Evolutionary conservation across 805 yeast species (phyloP).

Genomic region (Candida odintsovae): DNA sequence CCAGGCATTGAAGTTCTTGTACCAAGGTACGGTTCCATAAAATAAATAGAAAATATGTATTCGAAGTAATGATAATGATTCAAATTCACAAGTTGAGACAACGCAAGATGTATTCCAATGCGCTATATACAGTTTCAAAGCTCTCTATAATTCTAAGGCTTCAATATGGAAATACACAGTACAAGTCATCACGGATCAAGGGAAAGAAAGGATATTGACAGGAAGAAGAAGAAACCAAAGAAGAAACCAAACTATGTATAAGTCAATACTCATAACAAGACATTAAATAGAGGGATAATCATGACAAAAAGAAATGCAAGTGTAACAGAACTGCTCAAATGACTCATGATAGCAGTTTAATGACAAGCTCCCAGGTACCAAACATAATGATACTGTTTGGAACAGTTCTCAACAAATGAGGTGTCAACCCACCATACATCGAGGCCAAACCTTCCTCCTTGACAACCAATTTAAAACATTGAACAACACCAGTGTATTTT

Average conservation of each 20-base stretch:
- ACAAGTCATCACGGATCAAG: not conserved
- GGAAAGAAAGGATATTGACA: not conserved
- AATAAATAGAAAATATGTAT: not conserved
- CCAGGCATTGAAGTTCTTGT: constrained; percentile 37
- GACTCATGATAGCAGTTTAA: constrained; percentile 42
- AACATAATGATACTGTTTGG: constrained; percentile 98
- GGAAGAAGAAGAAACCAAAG: not conserved
- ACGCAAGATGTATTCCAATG: not conserved
- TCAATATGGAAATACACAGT: not conserved
- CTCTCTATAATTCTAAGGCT: not conserved
- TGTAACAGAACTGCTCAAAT: not conserved
- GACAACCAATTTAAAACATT: constrained; percentile 78
- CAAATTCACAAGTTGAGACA: not conserved
- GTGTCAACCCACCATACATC: constrained; percentile 97
- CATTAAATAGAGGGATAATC: not conserved
- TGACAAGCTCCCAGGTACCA: constrained; percentile 95
- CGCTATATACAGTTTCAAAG: constrained; percentile 1
- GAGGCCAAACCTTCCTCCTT: constrained; percentile 90
- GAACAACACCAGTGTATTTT: constrained; percentile 85
- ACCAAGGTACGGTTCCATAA: constrained; percentile 33
- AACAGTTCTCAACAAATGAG: constrained; percentile 93
- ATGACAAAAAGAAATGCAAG: not conserved
- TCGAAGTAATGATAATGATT: not conserved
- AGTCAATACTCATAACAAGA: not conserved
- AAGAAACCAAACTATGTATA: not conserved